These are phyloP conservation scores for Pholiota adiposa DNA, from an alignment of 1,284 basidiomycete genomes.

Conservation along the genomic window DNA sequence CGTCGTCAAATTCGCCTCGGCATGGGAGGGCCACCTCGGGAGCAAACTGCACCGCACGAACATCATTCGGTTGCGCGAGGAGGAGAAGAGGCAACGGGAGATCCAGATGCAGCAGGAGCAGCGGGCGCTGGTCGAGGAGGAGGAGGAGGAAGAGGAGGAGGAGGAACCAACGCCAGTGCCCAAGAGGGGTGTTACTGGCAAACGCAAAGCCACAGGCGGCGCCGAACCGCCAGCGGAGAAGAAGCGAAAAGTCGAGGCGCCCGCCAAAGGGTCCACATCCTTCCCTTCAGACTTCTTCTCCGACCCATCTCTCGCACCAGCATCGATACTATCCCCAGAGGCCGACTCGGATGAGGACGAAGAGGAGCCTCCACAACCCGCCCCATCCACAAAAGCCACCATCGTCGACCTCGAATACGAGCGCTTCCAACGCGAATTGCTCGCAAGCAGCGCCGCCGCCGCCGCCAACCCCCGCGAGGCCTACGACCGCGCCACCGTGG, in stretches of 20 bases:
- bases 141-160: constrained; percentile 38
- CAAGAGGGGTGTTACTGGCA: too few relatives aligned
- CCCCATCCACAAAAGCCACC: constrained; percentile 24
- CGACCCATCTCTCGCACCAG: constrained; percentile 61
- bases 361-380: constrained; percentile 19
- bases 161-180: constrained; percentile 25
- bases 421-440: constrained; percentile 66
- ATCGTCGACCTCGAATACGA: constrained; percentile 70
- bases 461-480: constrained; percentile 44
- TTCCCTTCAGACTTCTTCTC: constrained; percentile 83
- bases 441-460: constrained; percentile 37
- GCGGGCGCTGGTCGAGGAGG: constrained; percentile 41
- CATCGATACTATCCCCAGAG: constrained; percentile 36
- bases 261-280: constrained; percentile 17
- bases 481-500: constrained; percentile 71
- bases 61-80: constrained; percentile 57
- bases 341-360: constrained; percentile 49
- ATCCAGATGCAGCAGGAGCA: constrained; percentile 32
- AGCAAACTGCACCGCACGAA: constrained; percentile 76
- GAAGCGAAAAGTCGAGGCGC: constrained; percentile 24
- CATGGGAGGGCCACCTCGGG: constrained; percentile 87
- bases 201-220: constrained; percentile 33
- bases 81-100: constrained; percentile 48
- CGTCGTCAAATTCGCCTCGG: constrained; percentile 70
- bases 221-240: constrained; percentile 18